Evolutionary conservation across 768 basidiomycete species (phyloP), one percentile per base, ranked within the genome.

Genomic region (Leccinum arenicola): DNA sequence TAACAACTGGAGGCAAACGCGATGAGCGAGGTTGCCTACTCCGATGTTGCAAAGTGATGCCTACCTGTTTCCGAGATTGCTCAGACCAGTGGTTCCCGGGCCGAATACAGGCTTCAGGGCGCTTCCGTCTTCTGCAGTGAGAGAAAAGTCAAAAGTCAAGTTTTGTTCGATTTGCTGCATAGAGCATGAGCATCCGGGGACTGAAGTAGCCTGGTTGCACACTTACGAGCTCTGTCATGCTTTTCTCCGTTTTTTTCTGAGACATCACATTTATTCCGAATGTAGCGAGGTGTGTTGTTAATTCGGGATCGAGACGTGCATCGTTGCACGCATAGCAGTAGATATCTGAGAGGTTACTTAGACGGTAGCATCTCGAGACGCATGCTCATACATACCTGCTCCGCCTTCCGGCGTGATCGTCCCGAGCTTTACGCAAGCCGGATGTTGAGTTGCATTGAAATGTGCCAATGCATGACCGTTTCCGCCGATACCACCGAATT

Each of bases 111-210:
- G 95, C 63, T 92, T 84, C 6, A 98, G 78, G 2, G 93, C 90
- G 31, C 89, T 87, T 2, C 95, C 96, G 54, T 92, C 87, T 58
- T 95, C 91, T 19, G 82, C 84, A 0, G 89, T 91, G 58, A 99
- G 82, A 0, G 91, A 93, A 73, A 98, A 98, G 70, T 98, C 95
- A 70, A 93, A 98, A 50, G 84, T 86, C 35, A 98, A 77, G 68
- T 99, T 99, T 63, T 98, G 94, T 70, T 98, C 95, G 65, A 98
- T 89, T 89, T 98, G 93, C 93, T 88, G 52, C 5, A 36, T n/a
- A 4, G 12, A 51, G 15, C 1, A 15, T 60, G 21, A 60, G 55
- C 51, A 9, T 50, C 45, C 3, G 5, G 11, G 14, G 10, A 1
- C 3, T 23, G 3, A 57, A 36, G 36, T 5, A 6, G 12, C 25